These are phyloP conservation scores for Calonectria leucothoes DNA, from an alignment of 2,329 filamentous ascomycete genomes.

Conservation along the genomic window DNA sequence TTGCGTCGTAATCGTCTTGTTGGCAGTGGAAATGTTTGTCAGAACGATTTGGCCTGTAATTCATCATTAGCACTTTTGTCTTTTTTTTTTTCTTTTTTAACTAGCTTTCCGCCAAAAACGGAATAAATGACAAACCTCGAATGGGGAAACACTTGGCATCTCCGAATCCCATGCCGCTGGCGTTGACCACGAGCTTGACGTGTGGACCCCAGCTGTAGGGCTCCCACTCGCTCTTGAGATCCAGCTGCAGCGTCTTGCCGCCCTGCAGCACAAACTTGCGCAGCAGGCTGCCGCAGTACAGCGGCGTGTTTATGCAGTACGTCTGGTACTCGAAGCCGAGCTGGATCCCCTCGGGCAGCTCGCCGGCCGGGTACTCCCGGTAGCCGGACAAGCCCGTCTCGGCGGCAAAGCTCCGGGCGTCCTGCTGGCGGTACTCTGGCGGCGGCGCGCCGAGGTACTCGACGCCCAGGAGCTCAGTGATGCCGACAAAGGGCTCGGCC, in stretches of 20 bases:
- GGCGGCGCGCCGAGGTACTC: slow-evolving; percentile 63
- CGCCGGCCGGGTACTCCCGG: slow-evolving; percentile 42
- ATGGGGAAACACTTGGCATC: slow-evolving; percentile 49
- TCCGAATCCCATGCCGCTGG: slow-evolving; percentile 48
- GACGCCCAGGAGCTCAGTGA: slow-evolving; percentile 61
- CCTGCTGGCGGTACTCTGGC: slow-evolving; percentile 50
- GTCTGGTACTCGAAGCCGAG: slow-evolving; percentile 64
- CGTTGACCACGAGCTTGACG: slow-evolving; percentile 46
- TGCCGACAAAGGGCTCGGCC: slow-evolving; percentile 51
- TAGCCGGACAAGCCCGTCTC: slow-evolving; percentile 46
- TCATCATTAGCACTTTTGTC: neutral
- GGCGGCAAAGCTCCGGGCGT: slow-evolving; percentile 36
- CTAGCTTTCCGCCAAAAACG: no score
- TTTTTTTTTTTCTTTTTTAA: no score
- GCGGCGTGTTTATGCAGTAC: slow-evolving; percentile 66
- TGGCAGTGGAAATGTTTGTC: slow-evolving; percentile 50
- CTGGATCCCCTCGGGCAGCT: slow-evolving; percentile 56
- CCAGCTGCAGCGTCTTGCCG: slow-evolving; percentile 41
- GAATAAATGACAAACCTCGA: slow-evolving; percentile 39
- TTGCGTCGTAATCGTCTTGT: slow-evolving; percentile 66
- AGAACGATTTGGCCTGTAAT: slow-evolving; percentile 49
- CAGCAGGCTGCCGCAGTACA: slow-evolving; percentile 58
- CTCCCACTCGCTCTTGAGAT: slow-evolving; percentile 47
- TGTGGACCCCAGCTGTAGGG: slow-evolving; percentile 38
- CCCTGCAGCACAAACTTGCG: slow-evolving; percentile 46